Conservation (phyloP, 2,329 filamentous ascomycete species). For the Pseudocercospora crystallina region DNA sequence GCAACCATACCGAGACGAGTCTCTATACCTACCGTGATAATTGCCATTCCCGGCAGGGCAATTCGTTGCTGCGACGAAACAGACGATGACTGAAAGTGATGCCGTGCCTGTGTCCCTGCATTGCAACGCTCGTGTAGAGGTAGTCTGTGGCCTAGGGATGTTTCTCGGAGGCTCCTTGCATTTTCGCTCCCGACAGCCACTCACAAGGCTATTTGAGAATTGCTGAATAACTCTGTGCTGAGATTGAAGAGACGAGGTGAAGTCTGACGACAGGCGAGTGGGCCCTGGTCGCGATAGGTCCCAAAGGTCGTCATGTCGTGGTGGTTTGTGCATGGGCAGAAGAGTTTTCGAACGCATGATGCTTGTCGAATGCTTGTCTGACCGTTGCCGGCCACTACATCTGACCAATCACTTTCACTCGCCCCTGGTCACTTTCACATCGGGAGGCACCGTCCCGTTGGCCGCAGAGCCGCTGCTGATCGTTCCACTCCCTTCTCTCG, state of each 20-base stretch:
- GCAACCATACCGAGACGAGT: constrained; percentile 2
- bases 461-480: neutral
- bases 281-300: neutral
- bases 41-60: neutral
- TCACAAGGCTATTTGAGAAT: neutral
- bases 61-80: neutral
- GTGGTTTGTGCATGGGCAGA: neutral
- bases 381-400: neutral
- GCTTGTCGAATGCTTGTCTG: neutral
- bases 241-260: neutral
- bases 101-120: neutral
- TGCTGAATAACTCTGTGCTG: too few relatives aligned
- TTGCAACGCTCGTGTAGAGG: constrained; percentile 2
- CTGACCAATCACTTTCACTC: neutral
- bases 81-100: neutral
- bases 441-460: neutral
- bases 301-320: neutral
- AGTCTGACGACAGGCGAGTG: constrained; percentile 3
- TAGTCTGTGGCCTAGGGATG: neutral
- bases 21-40: constrained; percentile 1
- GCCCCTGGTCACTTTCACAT: neutral
- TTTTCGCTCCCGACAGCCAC: neutral
- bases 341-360: constrained; percentile 1
- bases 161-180: too few relatives aligned
- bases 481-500: too few relatives aligned